Conservation (phyloP, 164 flowering plant species). For the Pachysandra terminalis region DNA sequence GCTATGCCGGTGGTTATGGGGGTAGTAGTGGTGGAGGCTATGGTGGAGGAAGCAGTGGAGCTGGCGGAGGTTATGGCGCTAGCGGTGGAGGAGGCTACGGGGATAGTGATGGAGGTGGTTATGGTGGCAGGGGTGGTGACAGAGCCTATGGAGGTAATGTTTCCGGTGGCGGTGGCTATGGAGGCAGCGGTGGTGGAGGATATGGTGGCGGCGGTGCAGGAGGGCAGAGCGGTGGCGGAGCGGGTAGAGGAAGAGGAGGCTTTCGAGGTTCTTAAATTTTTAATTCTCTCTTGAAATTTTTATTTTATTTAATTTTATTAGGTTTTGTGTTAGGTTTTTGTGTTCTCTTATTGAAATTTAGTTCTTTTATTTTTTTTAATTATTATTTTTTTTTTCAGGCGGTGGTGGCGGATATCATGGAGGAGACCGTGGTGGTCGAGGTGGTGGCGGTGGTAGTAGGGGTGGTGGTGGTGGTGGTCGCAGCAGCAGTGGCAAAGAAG, state of each 20-base stretch:
- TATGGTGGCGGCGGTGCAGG: conserved; percentile 28
- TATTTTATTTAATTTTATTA: not conserved
- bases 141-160: conserved; percentile 9
- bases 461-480: conserved; percentile 30
- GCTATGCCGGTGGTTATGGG: conserved; percentile 1
- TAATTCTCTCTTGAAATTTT: not conserved
- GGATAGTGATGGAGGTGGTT: conserved; percentile 4
- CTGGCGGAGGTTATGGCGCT: conserved; percentile 12
- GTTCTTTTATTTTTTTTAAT: no score
- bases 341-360: not conserved
- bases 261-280: conserved; percentile 31
- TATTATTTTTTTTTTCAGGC: conserved; percentile 16
- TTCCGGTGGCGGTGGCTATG: conserved; percentile 13
- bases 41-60: no score
- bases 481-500: conserved; percentile 73
- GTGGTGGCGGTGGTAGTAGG: conserved; percentile 41
- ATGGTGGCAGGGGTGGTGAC: no score
- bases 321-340: conserved; percentile 1
- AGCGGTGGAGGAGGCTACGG: conserved; percentile 11
- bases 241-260: conserved; percentile 23
- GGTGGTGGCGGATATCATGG: conserved; percentile 19
- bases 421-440: conserved; percentile 21
- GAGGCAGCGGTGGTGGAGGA: conserved; percentile 30
- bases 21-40: conserved; percentile 14
- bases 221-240: conserved; percentile 25